Percentiles rank a stretch among this genome's conserved stretches.
phyloP scores from a whole-genome alignment of 495 filamentous ascomycete species.

The Aspergillus avenaceus region DNA sequence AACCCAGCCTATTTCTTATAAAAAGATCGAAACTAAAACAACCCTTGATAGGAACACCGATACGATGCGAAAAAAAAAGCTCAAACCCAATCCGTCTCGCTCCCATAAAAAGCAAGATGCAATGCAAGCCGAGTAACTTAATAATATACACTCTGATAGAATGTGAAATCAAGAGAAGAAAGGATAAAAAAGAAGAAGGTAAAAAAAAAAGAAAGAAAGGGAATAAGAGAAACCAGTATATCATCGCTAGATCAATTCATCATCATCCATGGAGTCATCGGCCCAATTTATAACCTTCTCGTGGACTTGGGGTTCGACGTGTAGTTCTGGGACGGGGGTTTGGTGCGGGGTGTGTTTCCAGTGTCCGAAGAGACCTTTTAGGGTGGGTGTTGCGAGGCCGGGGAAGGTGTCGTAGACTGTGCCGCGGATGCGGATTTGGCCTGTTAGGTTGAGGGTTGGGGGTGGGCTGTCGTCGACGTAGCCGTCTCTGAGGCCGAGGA shows the following conservation, averaged over 20 bases:
- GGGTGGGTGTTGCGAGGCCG: slow-evolving; percentile 7
- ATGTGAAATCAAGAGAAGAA: too few relatives aligned
- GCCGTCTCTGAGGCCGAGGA: slow-evolving; percentile 41
- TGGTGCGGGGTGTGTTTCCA: slow-evolving; percentile 4
- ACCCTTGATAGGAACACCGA: too few relatives aligned
- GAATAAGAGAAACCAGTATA: too few relatives aligned
- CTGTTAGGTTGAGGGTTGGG: slow-evolving; percentile 21
- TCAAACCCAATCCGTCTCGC: too few relatives aligned
- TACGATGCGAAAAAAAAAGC: too few relatives aligned
- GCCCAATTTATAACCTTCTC: neutral
- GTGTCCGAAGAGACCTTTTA: slow-evolving; percentile 7
- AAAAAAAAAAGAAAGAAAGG: too few relatives aligned
- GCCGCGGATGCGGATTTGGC: slow-evolving; percentile 34
- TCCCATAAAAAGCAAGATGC: too few relatives aligned
- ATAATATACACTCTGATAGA: too few relatives aligned
- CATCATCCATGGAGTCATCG: slow-evolving; percentile 30
- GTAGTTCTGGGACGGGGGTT: slow-evolving; percentile 8
- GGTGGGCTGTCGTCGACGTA: slow-evolving; percentile 34
- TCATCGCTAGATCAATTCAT: slow-evolving; percentile 28
- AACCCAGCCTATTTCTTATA: too few relatives aligned
- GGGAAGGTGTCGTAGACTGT: slow-evolving; percentile 17
- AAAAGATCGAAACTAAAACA: too few relatives aligned
- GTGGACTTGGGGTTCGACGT: neutral
- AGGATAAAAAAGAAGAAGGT: too few relatives aligned
- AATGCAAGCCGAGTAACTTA: too few relatives aligned